Conservation (phyloP, 495 filamentous ascomycete species). For the Halenospora varia region DNA sequence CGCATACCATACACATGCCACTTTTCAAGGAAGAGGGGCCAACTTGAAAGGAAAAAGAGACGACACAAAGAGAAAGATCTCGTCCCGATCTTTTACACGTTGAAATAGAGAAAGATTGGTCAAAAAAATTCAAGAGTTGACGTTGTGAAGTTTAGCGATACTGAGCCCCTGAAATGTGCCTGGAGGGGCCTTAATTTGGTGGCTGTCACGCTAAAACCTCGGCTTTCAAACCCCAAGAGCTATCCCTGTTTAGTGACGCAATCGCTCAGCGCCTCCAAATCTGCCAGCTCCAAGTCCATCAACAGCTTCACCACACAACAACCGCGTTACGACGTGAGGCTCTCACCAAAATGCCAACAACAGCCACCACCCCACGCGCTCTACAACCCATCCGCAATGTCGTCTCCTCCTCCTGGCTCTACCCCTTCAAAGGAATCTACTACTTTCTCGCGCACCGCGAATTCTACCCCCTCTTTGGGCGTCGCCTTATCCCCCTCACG, state of each 20-base stretch:
- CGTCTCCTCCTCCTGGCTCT: constrained; percentile 21
- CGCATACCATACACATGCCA: no score
- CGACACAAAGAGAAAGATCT: no score
- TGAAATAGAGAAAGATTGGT: no score
- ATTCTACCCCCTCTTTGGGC: constrained; percentile 63
- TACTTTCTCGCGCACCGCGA: constrained; percentile 61
- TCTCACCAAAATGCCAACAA: not conserved
- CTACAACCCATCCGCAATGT: constrained; percentile 18
- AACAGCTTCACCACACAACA: not conserved
- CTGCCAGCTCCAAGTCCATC: not conserved
- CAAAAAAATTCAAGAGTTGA: not conserved
- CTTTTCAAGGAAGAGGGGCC: no score
- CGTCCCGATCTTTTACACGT: no score
- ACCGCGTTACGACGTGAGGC: not conserved
- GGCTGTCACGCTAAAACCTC: not conserved
- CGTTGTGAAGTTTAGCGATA: no score
- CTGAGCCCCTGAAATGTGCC: not conserved
- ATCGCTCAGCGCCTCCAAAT: not conserved
- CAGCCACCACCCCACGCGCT: not conserved
- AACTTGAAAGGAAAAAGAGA: no score
- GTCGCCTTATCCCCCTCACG: constrained; percentile 65
- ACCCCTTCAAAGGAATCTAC: constrained; percentile 24
- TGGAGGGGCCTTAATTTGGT: not conserved
- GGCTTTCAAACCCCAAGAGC: not conserved
- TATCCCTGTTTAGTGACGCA: not conserved